Evolutionary conservation across 805 yeast species (phyloP).

Genomic region (Ogataea pilisensis): DNA sequence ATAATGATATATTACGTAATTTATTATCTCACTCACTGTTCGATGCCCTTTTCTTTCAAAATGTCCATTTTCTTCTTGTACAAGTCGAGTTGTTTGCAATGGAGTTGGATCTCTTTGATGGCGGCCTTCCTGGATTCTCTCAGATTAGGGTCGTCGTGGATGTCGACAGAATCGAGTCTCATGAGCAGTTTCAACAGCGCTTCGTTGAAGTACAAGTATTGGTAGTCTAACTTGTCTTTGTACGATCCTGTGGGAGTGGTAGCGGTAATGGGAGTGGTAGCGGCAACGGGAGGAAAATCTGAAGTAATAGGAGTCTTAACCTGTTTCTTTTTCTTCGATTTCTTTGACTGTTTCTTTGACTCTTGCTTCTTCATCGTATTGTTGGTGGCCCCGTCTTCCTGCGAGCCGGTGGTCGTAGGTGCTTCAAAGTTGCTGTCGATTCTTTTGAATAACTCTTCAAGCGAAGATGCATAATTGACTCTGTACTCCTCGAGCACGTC

Average conservation of each 20-base stretch:
- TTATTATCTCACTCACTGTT: too few species aligned
- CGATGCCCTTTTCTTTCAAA: constrained; percentile 12
- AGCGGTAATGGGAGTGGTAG: background rate
- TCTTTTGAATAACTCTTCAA: background rate
- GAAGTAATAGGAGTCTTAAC: too few species aligned
- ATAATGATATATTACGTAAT: too few species aligned
- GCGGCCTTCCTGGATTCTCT: constrained; percentile 55
- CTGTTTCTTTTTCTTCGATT: background rate
- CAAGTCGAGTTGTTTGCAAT: constrained; percentile 50
- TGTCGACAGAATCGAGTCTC: constrained; percentile 57
- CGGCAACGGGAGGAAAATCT: too few species aligned
- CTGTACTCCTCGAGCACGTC: background rate
- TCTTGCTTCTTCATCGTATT: background rate
- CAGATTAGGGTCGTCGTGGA: constrained; percentile 43
- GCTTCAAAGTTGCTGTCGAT: background rate
- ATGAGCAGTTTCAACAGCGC: constrained; percentile 61
- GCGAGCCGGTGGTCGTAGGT: background rate
- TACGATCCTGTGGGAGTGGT: constrained; percentile 11
- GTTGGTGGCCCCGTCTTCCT: background rate
- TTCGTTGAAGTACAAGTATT: constrained; percentile 59
- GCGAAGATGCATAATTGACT: background rate
- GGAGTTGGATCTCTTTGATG: constrained; percentile 57
- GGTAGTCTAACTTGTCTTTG: constrained; percentile 35
- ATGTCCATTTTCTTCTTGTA: constrained; percentile 19
- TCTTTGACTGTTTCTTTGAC: background rate